Evolutionary conservation across 2,329 filamentous ascomycete species (phyloP), one percentile per base, ranked within the genome.

Genomic region (Aspergillus ochraceoroseus): DNA sequence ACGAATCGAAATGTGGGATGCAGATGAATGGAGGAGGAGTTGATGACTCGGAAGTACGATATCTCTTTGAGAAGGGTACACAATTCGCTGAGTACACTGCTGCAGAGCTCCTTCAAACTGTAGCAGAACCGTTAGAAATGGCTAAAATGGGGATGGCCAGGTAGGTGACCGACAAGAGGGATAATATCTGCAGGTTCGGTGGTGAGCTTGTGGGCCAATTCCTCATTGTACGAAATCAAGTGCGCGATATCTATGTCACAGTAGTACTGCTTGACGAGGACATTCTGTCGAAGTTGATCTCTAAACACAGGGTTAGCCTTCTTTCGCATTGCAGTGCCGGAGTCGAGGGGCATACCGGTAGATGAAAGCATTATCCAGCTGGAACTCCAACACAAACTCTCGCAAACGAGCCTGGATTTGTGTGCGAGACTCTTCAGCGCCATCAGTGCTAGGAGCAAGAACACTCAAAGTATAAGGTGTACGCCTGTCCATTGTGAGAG

Each of bases 211-310:
- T 96, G 87, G 18, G 90, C 92, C 45, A 98, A 75, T 64, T 95
- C 88, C 67, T 96, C 90, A 59, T 94, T 92, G 70, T 89, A 96
- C 47, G 85, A 92, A 64, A 96, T 96, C 44, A 98, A 72, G 63
- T 98, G 90, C 47, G 85, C 87, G 55, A 98, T 87, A 63, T 98
- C 89, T 61, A 98, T 79, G 64, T 98, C 90, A 71, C 92, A 95
- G 66, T 83, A 95, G 70, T 88, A 96, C 56, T 89, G 88, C 63
- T 95, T 92, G 28, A 95, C 75, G 1, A 96, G 77, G 5, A 92
- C 88, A 70, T 98, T 98, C 62, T 96, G 88, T 56, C 87, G 81
- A 44, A 98, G 79, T 68, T 96, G 92, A 58, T 96, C 90, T 77
- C 92, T 94, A 49, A 33, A 37, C 3, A 9, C 35, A 17, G 13